These are phyloP conservation scores for Voacanga thouarsii DNA, from an alignment of 257 asterid genomes.

Conservation along the genomic window DNA sequence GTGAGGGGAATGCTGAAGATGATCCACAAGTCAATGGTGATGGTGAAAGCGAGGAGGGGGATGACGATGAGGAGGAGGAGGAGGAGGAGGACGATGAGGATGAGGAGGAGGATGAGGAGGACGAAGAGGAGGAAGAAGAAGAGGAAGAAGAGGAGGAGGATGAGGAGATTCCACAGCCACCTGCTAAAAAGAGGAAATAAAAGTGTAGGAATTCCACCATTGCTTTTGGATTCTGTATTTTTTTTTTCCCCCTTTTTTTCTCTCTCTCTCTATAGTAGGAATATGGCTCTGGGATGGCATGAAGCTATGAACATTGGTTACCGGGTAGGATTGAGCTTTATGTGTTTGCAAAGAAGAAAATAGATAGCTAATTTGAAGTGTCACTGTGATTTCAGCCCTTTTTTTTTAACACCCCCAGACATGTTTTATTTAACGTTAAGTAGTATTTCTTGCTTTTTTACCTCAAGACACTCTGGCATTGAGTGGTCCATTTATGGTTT, in stretches of 20 bases:
- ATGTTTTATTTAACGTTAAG: too few species aligned
- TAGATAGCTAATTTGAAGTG: not conserved
- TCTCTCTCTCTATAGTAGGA: not conserved
- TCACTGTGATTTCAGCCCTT: too few species aligned
- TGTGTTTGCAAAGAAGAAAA: not conserved
- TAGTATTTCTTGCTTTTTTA: too few species aligned
- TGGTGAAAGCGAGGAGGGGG: constrained; percentile 7
- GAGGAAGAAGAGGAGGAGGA: not conserved
- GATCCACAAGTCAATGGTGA: constrained; percentile 25
- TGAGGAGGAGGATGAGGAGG: not conserved
- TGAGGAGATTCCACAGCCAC: not conserved
- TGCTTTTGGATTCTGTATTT: not conserved
- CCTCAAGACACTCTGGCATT: too few species aligned
- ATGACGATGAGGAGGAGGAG: not conserved
- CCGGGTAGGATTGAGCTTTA: not conserved
- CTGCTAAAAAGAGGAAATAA: not conserved
- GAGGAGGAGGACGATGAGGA: not conserved
- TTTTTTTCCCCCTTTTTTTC: not conserved
- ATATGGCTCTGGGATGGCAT: not conserved
- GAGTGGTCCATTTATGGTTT: too few species aligned
- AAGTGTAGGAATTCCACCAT: not conserved
- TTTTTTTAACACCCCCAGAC: too few species aligned
- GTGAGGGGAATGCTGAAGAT: constrained; percentile 16
- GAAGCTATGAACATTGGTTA: not conserved
- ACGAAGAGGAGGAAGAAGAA: not conserved